phyloP scores from a whole-genome alignment of 176 grass and related monocot genomes.

The Bonia amplexicaulis region DNA sequence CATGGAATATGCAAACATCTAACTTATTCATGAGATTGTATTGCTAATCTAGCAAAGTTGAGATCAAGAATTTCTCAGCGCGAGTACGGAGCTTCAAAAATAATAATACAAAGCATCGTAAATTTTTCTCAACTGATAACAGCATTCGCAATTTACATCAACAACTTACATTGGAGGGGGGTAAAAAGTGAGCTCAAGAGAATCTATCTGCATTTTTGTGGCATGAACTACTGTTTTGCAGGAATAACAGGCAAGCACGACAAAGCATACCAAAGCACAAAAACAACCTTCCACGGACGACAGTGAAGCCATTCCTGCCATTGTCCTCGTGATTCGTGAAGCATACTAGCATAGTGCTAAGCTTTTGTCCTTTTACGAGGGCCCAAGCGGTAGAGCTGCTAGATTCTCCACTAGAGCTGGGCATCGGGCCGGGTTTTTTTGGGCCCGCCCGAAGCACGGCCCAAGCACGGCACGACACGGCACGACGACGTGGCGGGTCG shows the following conservation, averaged over 20 bases:
- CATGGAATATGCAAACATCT: too few species aligned
- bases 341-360: background rate
- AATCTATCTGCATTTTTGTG: background rate
- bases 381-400: background rate
- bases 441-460: too few species aligned
- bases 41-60: background rate
- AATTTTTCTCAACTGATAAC: background rate
- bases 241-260: background rate
- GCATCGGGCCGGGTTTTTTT: too few species aligned
- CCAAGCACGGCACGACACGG: too few species aligned
- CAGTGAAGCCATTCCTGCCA: background rate
- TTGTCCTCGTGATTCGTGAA: background rate
- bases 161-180: background rate
- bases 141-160: background rate
- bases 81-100: background rate
- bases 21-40: background rate
- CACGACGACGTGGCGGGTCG: too few species aligned
- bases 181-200: background rate
- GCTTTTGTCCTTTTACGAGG: background rate
- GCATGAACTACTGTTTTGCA: background rate
- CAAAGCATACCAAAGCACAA: background rate
- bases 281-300: background rate
- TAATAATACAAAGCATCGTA: background rate
- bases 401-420: background rate
- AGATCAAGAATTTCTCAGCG: background rate